These are phyloP conservation scores for Combretum micranthum DNA, from an alignment of 345 rosid genomes.

Conservation along the genomic window DNA sequence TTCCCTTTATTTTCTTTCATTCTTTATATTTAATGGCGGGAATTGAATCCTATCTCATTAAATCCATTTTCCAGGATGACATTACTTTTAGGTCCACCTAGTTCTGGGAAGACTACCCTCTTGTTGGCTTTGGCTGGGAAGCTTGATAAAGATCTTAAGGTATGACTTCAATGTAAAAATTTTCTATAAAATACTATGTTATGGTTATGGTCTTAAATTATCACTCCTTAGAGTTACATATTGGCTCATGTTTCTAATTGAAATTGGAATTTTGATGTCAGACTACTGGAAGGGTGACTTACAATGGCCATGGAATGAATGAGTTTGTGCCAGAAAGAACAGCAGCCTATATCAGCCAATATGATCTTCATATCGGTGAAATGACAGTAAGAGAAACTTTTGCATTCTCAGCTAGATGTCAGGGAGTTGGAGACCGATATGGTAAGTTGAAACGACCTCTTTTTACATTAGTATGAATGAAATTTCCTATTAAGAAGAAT, in stretches of 20 bases:
- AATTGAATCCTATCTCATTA: too few relatives aligned
- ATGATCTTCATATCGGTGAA: constrained; percentile 71
- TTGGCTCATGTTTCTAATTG: background rate
- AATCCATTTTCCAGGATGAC: constrained; percentile 14
- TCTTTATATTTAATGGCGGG: too few relatives aligned
- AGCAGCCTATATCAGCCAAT: constrained; percentile 61
- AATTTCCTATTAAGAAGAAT: too few relatives aligned
- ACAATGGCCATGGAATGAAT: constrained; percentile 37
- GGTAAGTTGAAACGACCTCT: constrained; percentile 14
- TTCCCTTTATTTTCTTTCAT: background rate
- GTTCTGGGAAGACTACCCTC: constrained; percentile 78
- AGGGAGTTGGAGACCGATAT: constrained; percentile 55
- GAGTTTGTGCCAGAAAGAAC: constrained; percentile 46
- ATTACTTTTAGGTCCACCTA: constrained; percentile 84
- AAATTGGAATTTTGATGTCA: constrained; percentile 3
- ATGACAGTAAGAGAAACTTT: constrained; percentile 88
- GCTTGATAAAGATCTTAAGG: constrained; percentile 22
- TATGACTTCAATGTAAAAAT: background rate
- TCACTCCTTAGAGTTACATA: background rate
- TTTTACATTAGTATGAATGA: too few relatives aligned
- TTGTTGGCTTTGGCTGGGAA: constrained; percentile 38
- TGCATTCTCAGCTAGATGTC: constrained; percentile 80
- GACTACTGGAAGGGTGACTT: constrained; percentile 40
- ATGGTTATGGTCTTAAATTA: background rate
- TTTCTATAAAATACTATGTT: background rate